Evolutionary conservation across 768 basidiomycete genomes (phyloP), one percentile per base, ranked within the genome.

Genomic region (Rhizopogon salebrosus): DNA sequence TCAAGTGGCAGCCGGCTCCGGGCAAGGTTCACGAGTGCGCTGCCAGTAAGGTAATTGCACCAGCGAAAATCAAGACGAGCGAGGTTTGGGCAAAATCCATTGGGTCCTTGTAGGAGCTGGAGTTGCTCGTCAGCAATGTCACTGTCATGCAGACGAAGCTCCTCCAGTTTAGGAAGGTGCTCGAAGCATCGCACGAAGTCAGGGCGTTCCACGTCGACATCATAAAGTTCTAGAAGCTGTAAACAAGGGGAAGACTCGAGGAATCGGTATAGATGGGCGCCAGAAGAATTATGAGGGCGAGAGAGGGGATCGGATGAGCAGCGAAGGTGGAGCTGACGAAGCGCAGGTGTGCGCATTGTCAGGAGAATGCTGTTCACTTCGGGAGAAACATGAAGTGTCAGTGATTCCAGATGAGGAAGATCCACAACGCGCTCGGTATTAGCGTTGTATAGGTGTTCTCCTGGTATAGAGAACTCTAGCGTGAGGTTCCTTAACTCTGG

Each of bases 81-180:
- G 39, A 84, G 75, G 49, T 60, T 64, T 23, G 77, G 82, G 54
- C 80, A 84, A 13, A 73, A 58, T 11, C 72, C 74, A 6, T 51
- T 58, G 13, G 70, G 69, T 2, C 74, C 75, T 39, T 66, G 59
- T 39, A 83, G 60, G 27, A 64, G 57, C 27, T 60, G 54, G 9
- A 84, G 53, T 20, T 75, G 70, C 16, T 65, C 62, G 59, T 82
- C 78, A 27, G 77, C 64, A 53, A 86, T 77, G 41, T 82, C 81
- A 53, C 78, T 79, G 57, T 82, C 80, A 60, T 83, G 82, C 36
- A 84, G 67, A 49, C 75, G 74, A 16, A 85, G 68, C 49, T 77
- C 75, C 56, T 73, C 69, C 39, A 85, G 61, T 16, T 57, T 54
- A 10, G 74, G 71, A 16, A 82, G 64, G 20, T 65, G 53, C 16